Evolutionary conservation across 441 rosid genomes (phyloP), one percentile per base, ranked within the genome.

Genomic region (Populus hybrid): DNA sequence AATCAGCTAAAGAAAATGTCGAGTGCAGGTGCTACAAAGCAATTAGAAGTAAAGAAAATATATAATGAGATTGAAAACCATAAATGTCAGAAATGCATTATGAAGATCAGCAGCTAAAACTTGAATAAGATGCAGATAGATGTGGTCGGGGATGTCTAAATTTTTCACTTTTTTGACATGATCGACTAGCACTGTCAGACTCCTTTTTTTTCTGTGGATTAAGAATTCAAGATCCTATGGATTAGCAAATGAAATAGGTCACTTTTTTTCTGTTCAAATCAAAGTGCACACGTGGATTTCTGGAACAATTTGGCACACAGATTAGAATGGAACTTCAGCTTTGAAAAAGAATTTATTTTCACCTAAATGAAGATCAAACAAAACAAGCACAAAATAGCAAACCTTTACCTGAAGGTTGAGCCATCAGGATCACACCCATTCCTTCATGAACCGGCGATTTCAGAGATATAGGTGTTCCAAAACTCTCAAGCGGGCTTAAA

Each of bases 331-430:
- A 66, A 66, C 6, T 28, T 30, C 34, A 66, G 69, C 69, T 66
- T 24, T 30, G 14, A 12, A 16, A 53, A 53, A 53, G 21, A 53
- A 5, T 18, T 53, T 53, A 53, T 16, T 18, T 53, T 53, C 8
- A 53, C 21, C n/a, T 12, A 4, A 66, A 10, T 4, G 19, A 66
- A 66, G 36, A 28, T 12, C 5, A 26, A 9, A 24, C 34, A 26
- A 66, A 66, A 28, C 21, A 61, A 35, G 59, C 3, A 79, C 46
- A 30, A 30, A 38, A 2, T 26, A 35, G 30, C 68, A 79, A 77
- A 28, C 73, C 23, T 70, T 73, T 76, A 93, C 95, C 97, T 82
- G 94, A 89, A 83, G 86, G 75, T 69, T 79, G 89, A 35, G 74
- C 78, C 53, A 75, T 76, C 9, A 81, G 74, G 82, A 85, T 83